Percentiles rank a stretch among this genome's conserved stretches.
phyloP scores from a whole-genome alignment of 176 grass and related monocot genomes.

The Areca catechu region DNA sequence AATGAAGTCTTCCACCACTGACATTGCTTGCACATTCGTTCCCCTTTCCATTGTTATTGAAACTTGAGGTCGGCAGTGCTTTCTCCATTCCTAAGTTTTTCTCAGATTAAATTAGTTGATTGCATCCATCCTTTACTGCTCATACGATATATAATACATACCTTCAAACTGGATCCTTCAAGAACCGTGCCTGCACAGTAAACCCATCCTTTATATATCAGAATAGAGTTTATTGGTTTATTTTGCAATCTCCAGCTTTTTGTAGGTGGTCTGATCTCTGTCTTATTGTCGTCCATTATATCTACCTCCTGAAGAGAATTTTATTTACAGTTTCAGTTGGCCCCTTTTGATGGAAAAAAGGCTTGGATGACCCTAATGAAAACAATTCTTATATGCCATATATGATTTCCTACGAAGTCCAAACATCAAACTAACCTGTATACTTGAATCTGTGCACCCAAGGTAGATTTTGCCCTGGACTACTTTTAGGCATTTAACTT shows the following conservation, averaged over 20 bases:
- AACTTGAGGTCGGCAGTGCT: conserved; percentile 32
- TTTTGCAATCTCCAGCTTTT: conserved; percentile 68
- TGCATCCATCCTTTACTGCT: neutral
- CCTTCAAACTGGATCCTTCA: conserved; percentile 82
- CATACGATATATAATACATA: conserved; percentile 13
- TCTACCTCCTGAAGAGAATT: conserved; percentile 70
- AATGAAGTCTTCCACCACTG: conserved; percentile 86
- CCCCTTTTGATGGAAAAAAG: no score
- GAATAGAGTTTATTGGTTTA: conserved; percentile 60
- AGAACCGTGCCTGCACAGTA: conserved; percentile 71
- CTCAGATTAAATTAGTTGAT: conserved; percentile 14
- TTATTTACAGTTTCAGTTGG: neutral
- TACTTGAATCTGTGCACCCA: conserved; percentile 75
- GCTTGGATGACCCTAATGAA: no score
- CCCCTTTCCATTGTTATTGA: conserved; percentile 45
- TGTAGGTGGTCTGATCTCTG: conserved; percentile 46
- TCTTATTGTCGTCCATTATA: conserved; percentile 41
- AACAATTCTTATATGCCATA: neutral
- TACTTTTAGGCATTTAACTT: conserved; percentile 59
- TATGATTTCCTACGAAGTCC: neutral
- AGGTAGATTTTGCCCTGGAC: conserved; percentile 79
- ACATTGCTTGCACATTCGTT: conserved; percentile 52
- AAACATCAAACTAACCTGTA: conserved; percentile 59
- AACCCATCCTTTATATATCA: conserved; percentile 85
- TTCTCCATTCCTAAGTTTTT: conserved; percentile 74